A percentile compares a stretch with the other conserved stretches of the same genome.
Conservation (phyloP, 768 basidiomycete species). For the Psilocybe tampanensis region DNA sequence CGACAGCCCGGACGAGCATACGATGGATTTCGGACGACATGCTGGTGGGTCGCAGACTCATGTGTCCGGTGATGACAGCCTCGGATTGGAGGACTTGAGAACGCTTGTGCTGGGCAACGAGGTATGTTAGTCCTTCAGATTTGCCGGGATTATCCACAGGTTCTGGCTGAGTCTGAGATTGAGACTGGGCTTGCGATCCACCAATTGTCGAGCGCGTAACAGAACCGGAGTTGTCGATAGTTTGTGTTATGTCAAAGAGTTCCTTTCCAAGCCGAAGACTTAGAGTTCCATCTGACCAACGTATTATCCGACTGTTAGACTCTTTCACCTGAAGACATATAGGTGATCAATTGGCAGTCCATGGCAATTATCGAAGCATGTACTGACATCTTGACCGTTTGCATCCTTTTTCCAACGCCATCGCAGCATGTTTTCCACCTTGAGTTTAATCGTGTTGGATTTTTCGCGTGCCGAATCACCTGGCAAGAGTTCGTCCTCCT, state of each 20-base stretch:
- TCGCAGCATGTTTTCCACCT: constrained; percentile 91
- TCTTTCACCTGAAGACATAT: constrained; percentile 80
- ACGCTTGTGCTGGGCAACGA: constrained; percentile 87
- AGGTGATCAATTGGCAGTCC: background rate
- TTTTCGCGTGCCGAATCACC: constrained; percentile 70
- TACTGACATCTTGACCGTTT: constrained; percentile 73
- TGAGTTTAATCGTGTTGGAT: constrained; percentile 83
- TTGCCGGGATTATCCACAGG: constrained; percentile 38
- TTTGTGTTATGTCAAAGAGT: constrained; percentile 86
- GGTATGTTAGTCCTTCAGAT: constrained; percentile 82
- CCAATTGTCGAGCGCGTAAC: constrained; percentile 57
- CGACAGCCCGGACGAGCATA: constrained; percentile 84
- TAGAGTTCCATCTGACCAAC: constrained; percentile 94
- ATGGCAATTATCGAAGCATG: background rate
- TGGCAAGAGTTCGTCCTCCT: constrained; percentile 61
- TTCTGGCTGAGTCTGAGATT: constrained; percentile 41
- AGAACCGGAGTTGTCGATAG: constrained; percentile 75
- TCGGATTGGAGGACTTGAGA: constrained; percentile 88
- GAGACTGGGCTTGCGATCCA: constrained; percentile 36
- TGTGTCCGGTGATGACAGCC: constrained; percentile 78
- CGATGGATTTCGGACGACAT: constrained; percentile 92
- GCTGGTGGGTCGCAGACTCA: constrained; percentile 83
- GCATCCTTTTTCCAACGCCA: constrained; percentile 93
- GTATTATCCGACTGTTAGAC: constrained; percentile 88
- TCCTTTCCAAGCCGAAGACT: constrained; percentile 93